Base-by-base conservation (phyloP, 371 early-diverging fungal genomes). In the Phascolomyces articulosus region DNA sequence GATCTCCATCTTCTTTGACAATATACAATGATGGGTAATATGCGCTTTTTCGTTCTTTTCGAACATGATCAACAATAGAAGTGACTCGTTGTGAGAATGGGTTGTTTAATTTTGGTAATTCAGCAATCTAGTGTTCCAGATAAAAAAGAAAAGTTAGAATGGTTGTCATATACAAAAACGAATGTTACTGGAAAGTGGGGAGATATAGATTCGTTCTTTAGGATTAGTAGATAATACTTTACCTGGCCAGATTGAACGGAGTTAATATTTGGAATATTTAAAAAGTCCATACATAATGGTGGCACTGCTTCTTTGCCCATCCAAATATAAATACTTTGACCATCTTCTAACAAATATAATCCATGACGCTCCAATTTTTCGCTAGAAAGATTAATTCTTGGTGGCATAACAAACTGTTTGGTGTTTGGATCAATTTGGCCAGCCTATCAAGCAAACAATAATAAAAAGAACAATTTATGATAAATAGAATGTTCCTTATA, bases 1-100 rank as follows among this genome's bases (percentile, higher is more conserved):
- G 92, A 68, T 96, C 95, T 6, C 94, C 94, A 65, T 97, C 96
- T 73, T 98, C 98, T 72, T 92, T 92, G 62, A 96, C 88, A 55
- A 98, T 74, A 66, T 90, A 93, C 13, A 87, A 44, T 31, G 86
- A 80, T 15, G 88, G 88, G 53, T 88, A 86, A 58, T 88, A 90
- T 41, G 67, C 70, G n/a, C 65, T 49, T 41, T 63, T 63, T 4
- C 75, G 64, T 2, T 40, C 72, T 34, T 18, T 71, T 38, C 68
- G 70, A 13, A 41, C 54, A 49, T 72, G 67, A 31, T 53, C 60
- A 31, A 67, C 67, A 55, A 38, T 65, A 34, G 44, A 72, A 41
- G 18, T 74, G 62, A 79, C 62, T 38, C 80, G 75, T 55, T 73
- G 65, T 9, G 83, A 74, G 28, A 79, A 72, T 3, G 75, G 62